Percentiles rank a stretch among this genome's conserved stretches.
phyloP scores from a whole-genome alignment of 2,329 filamentous ascomycete genomes.

The Cucurbitaria berberidis region DNA sequence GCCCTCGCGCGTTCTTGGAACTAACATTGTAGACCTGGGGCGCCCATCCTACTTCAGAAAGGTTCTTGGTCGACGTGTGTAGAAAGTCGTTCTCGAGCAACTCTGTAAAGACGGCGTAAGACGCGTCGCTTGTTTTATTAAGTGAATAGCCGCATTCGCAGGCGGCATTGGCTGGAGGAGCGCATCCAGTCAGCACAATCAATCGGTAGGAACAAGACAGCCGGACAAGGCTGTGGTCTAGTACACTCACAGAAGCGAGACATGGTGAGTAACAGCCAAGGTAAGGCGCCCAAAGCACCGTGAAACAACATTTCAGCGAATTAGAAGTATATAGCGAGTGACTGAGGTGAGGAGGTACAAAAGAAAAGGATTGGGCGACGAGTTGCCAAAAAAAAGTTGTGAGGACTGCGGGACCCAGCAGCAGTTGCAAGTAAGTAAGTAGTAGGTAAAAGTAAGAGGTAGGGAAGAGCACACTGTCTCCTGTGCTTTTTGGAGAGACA shows the following conservation, averaged over 20 bases:
- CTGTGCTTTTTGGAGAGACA: slow-evolving; percentile 11
- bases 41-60: slow-evolving; percentile 62
- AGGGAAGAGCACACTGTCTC: slow-evolving; percentile 5
- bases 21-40: slow-evolving; percentile 71
- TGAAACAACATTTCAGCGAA: slow-evolving; percentile 28
- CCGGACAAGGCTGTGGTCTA: background rate
- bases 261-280: slow-evolving; percentile 38
- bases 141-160: slow-evolving; percentile 78
- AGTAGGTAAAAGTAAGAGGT: slow-evolving; percentile 4
- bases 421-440: slow-evolving; percentile 7
- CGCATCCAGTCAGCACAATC: slow-evolving; percentile 17
- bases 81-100: slow-evolving; percentile 75
- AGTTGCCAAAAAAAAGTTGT: background rate
- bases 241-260: slow-evolving; percentile 39
- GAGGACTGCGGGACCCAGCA: background rate
- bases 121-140: slow-evolving; percentile 51
- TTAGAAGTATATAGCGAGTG: slow-evolving; percentile 26
- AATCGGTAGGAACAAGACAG: background rate
- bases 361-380: slow-evolving; percentile 20
- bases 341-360: slow-evolving; percentile 20
- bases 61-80: slow-evolving; percentile 58
- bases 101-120: slow-evolving; percentile 67
- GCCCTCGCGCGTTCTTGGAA: slow-evolving; percentile 63
- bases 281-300: slow-evolving; percentile 29
- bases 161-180: slow-evolving; percentile 49